These are phyloP conservation scores for Cercospora zeae-maydis DNA, from an alignment of 2,329 filamentous ascomycete genomes.

Conservation along the genomic window DNA sequence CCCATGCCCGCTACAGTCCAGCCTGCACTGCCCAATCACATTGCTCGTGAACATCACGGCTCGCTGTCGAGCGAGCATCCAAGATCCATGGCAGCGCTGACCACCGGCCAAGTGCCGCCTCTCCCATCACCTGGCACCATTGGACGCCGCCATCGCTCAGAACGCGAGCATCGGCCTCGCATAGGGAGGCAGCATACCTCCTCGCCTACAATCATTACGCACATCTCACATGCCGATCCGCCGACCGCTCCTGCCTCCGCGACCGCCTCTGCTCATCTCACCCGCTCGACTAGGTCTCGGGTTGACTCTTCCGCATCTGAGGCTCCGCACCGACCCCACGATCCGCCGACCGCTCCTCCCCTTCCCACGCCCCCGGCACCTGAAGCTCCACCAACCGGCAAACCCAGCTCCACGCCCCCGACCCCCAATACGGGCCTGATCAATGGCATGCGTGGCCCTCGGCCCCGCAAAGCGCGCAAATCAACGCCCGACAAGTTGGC, in stretches of 20 bases:
- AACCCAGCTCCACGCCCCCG: constrained; percentile 32
- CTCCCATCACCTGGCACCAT: constrained; percentile 78
- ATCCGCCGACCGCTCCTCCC: constrained; percentile 46
- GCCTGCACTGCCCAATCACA: constrained; percentile 40
- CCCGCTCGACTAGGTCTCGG: constrained; percentile 34
- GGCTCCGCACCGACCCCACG: constrained; percentile 41
- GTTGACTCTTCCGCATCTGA: constrained; percentile 44
- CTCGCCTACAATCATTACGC: constrained; percentile 67
- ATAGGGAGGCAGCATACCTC: constrained; percentile 71
- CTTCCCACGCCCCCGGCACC: constrained; percentile 54
- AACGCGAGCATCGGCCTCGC: constrained; percentile 50
- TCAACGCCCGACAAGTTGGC: constrained; percentile 27
- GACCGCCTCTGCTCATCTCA: constrained; percentile 42
- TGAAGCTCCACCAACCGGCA: constrained; percentile 29
- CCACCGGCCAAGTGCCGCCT: constrained; percentile 72
- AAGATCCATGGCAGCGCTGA: constrained; percentile 75
- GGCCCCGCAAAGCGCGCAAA: constrained; percentile 29
- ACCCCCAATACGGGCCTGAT: constrained; percentile 41
- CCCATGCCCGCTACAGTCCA: constrained; percentile 55
- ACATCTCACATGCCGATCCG: constrained; percentile 25
- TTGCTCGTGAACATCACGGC: constrained; percentile 36
- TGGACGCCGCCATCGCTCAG: constrained; percentile 38
- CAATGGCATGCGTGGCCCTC: constrained; percentile 19
- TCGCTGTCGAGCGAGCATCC: constrained; percentile 42
- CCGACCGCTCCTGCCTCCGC: constrained; percentile 28